Evolutionary conservation across 805 yeast species (phyloP).

Genomic region (Lipomyces yamanashiensis): DNA sequence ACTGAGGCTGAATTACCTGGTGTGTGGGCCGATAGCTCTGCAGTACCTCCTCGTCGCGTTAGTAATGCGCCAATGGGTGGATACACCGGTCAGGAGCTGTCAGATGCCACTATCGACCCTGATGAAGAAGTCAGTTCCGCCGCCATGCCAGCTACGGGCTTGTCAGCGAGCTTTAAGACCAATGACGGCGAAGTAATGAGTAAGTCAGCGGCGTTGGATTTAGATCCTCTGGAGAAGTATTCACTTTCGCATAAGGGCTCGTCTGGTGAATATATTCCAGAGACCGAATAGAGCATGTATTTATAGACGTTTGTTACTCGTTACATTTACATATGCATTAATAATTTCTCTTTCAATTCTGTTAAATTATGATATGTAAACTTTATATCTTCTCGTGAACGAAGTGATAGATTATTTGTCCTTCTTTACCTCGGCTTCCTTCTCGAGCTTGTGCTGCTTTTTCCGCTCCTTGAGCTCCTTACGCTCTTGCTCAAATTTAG

Average conservation of each 20-base stretch:
- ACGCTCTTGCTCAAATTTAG: slow-evolving; percentile 18
- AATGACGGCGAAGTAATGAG: slow-evolving; percentile 3
- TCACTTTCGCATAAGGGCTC: slow-evolving; percentile 28
- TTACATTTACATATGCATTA: background rate
- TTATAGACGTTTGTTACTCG: background rate
- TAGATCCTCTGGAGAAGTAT: slow-evolving; percentile 34
- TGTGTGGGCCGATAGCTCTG: slow-evolving; percentile 2
- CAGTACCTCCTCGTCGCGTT: background rate
- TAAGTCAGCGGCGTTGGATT: slow-evolving; percentile 13
- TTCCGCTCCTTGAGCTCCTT: slow-evolving; percentile 17
- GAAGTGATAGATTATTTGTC: slow-evolving; percentile 7
- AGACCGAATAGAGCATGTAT: slow-evolving; percentile 20
- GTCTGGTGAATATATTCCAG: slow-evolving; percentile 22
- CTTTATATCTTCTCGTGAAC: background rate
- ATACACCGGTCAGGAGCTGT: background rate
- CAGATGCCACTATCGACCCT: background rate
- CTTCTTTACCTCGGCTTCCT: slow-evolving; percentile 13
- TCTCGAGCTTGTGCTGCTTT: slow-evolving; percentile 4
- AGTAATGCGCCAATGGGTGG: background rate
- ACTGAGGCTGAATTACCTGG: slow-evolving; percentile 8
- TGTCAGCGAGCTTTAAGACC: background rate
- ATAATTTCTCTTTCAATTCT: background rate
- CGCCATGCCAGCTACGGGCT: background rate
- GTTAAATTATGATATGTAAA: background rate
- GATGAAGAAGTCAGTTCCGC: background rate